These are phyloP conservation scores for Ettlia oleoabundans DNA, from an alignment of 139 green algal species.

Conservation along the genomic window DNA sequence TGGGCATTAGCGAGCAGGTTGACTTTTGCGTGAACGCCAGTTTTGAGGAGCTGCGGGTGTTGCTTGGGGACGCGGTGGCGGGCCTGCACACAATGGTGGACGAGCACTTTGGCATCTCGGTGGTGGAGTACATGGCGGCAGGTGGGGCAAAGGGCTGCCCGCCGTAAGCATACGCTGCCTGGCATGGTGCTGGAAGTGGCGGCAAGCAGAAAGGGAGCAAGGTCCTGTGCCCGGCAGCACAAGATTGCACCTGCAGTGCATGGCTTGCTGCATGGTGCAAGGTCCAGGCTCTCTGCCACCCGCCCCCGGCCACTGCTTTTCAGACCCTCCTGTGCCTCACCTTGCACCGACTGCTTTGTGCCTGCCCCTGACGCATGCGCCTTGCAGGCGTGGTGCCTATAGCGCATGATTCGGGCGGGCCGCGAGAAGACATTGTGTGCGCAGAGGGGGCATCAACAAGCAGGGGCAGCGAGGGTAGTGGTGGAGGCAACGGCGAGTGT, in stretches of 20 bases:
- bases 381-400: slow-evolving; percentile 86
- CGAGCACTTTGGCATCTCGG: slow-evolving; percentile 99
- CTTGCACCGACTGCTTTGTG: no score
- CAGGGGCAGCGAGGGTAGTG: not conserved
- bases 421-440: slow-evolving; percentile 75
- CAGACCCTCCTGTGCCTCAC: no score
- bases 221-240: no score
- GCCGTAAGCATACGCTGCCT: no score
- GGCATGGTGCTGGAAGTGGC: no score
- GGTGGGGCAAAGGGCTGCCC: no score
- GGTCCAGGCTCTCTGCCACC: no score
- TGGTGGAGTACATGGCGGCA: slow-evolving; percentile 99
- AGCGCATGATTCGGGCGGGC: slow-evolving; percentile 86
- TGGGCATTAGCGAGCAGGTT: slow-evolving; percentile 46
- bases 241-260: not conserved
- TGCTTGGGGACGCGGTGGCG: slow-evolving; percentile 83
- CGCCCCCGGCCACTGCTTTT: not conserved
- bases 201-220: no score
- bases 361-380: no score
- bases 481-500: not conserved
- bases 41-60: slow-evolving; percentile 68
- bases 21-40: slow-evolving; percentile 73
- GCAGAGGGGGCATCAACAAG: slow-evolving; percentile 9
- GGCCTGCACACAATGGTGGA: slow-evolving; percentile 98
- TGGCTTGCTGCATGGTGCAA: not conserved